A percentile compares a stretch with the other conserved stretches of the same genome.
These are phyloP conservation scores for Neofusicoccum kwambonambiense DNA, from an alignment of 2,329 filamentous ascomycete genomes.

Conservation along the genomic window DNA sequence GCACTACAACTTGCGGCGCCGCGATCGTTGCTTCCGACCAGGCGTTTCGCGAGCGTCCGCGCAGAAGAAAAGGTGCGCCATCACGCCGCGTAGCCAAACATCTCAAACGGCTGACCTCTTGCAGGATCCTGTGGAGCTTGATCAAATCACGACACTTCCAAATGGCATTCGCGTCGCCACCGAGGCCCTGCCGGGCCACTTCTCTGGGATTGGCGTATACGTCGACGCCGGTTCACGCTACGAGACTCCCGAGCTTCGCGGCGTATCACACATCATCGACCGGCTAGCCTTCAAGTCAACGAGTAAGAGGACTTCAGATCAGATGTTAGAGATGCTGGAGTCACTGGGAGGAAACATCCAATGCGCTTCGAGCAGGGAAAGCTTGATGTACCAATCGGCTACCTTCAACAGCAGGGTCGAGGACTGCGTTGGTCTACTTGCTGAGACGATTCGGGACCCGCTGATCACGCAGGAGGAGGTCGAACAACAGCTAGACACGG, in stretches of 20 bases:
- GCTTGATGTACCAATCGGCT: constrained; percentile 97
- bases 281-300: constrained; percentile 92
- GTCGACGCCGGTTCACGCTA: constrained; percentile 93
- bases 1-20: not conserved
- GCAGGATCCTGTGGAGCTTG: constrained; percentile 81
- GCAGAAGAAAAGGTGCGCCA: constrained; percentile 36
- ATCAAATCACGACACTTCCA: constrained; percentile 80
- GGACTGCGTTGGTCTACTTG: constrained; percentile 76
- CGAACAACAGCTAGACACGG: constrained; percentile 80
- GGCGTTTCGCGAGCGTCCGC: constrained; percentile 31
- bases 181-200: constrained; percentile 89
- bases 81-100: not conserved
- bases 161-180: constrained; percentile 95
- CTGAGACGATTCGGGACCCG: constrained; percentile 89
- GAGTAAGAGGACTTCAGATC: constrained; percentile 66
- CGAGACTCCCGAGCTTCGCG: constrained; percentile 79
- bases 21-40: not conserved
- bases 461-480: constrained; percentile 85
- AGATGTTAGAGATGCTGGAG: constrained; percentile 86
- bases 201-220: constrained; percentile 93
- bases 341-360: constrained; percentile 92
- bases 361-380: constrained; percentile 91
- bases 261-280: constrained; percentile 95
- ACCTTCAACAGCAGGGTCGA: constrained; percentile 94
- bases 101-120: not conserved